Conservation (phyloP, 495 filamentous ascomycete species). For the Copromyces sp. region DNA sequence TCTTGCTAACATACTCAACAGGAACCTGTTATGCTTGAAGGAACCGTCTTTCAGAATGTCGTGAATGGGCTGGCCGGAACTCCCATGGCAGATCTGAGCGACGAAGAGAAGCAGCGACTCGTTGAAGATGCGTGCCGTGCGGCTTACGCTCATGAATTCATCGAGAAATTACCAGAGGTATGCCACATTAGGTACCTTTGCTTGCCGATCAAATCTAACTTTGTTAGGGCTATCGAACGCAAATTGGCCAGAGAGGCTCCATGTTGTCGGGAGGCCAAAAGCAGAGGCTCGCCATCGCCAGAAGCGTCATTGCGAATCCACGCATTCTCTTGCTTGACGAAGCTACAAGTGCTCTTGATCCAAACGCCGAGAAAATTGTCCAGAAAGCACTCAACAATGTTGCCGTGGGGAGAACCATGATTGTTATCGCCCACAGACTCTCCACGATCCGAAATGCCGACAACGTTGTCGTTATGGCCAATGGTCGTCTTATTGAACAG, state of each 20-base stretch:
- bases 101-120: slow-evolving; percentile 39
- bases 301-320: slow-evolving; percentile 57
- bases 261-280: slow-evolving; percentile 44
- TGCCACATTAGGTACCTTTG: neutral
- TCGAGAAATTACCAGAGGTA: slow-evolving; percentile 41
- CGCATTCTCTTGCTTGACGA: slow-evolving; percentile 72
- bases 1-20: neutral
- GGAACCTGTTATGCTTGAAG: slow-evolving; percentile 64
- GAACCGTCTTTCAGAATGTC: slow-evolving; percentile 56
- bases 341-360: slow-evolving; percentile 65
- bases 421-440: slow-evolving; percentile 61
- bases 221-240: slow-evolving; percentile 40
- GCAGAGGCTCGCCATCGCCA: slow-evolving; percentile 56
- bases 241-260: slow-evolving; percentile 40
- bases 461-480: slow-evolving; percentile 55
- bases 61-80: slow-evolving; percentile 50
- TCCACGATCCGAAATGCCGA: slow-evolving; percentile 58
- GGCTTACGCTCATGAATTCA: slow-evolving; percentile 47
- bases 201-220: neutral
- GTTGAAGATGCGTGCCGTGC: slow-evolving; percentile 46
- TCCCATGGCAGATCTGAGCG: slow-evolving; percentile 33
- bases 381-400: slow-evolving; percentile 57
- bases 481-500: slow-evolving; percentile 44
- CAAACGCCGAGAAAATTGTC: slow-evolving; percentile 51
- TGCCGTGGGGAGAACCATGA: slow-evolving; percentile 55